These are phyloP conservation scores for Prunus salicina DNA, from an alignment of 306 rosid species.

Conservation along the genomic window DNA sequence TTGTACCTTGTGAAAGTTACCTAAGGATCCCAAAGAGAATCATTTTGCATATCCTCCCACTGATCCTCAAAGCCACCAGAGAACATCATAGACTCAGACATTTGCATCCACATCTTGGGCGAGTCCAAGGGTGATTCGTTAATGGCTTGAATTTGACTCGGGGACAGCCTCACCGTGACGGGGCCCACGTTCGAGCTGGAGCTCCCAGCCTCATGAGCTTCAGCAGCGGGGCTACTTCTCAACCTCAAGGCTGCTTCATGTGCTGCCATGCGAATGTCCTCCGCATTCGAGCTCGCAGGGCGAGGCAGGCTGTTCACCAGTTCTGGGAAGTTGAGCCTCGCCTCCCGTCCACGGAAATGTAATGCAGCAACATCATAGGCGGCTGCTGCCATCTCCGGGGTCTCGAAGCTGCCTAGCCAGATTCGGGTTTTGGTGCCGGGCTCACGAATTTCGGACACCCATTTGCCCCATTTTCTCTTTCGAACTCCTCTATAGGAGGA, in stretches of 20 bases:
- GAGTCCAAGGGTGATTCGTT: constrained; percentile 88
- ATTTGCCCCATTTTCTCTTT: constrained; percentile 98
- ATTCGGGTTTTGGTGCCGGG: constrained; percentile 79
- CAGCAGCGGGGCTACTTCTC: not conserved
- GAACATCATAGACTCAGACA: constrained; percentile 33
- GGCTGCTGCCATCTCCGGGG: constrained; percentile 36
- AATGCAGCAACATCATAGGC: constrained; percentile 90
- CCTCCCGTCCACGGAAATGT: constrained; percentile 54
- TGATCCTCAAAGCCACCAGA: constrained; percentile 34
- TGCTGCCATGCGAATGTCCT: constrained; percentile 66
- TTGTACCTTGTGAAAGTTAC: constrained; percentile 9
- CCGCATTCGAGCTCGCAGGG: constrained; percentile 45
- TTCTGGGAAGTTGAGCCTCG: constrained; percentile 70
- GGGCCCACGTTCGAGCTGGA: constrained; percentile 5
- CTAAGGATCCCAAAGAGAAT: constrained; percentile 49
- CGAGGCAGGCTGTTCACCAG: constrained; percentile 39
- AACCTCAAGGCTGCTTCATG: constrained; percentile 67
- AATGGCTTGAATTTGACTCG: constrained; percentile 78
- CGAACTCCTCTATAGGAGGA: constrained; percentile 82
- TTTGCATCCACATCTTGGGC: constrained; percentile 90
- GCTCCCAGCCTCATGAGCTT: not conserved
- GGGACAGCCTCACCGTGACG: constrained; percentile 51
- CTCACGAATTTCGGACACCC: constrained; percentile 88
- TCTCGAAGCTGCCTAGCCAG: constrained; percentile 81
- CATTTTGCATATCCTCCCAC: constrained; percentile 36